Conservation (phyloP, 495 filamentous ascomycete species). For the Terfezia claveryi region DNA sequence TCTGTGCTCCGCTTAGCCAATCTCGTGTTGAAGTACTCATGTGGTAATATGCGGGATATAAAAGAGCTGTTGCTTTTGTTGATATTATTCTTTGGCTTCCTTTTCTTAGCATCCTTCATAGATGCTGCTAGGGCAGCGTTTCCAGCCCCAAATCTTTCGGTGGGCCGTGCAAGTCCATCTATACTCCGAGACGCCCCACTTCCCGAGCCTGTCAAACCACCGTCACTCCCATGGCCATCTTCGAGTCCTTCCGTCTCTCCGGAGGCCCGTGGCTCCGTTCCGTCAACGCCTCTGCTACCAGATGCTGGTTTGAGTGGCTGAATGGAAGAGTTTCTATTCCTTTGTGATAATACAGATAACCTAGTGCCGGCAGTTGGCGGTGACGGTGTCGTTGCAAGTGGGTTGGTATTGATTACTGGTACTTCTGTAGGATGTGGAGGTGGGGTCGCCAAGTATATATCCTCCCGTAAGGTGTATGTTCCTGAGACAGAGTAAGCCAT, state of each 20-base stretch:
- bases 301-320: no score
- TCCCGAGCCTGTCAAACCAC: conserved; percentile 9
- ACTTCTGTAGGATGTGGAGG: conserved; percentile 88
- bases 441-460: conserved; percentile 78
- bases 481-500: conserved; percentile 26
- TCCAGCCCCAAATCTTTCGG: conserved; percentile 52
- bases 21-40: conserved; percentile 58
- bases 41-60: conserved; percentile 79
- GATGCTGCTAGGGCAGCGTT: conserved; percentile 43
- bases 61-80: conserved; percentile 96
- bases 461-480: conserved; percentile 70
- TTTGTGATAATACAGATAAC: conserved; percentile 37
- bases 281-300: conserved; percentile 15
- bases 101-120: conserved; percentile 55
- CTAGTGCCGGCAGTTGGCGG: conserved; percentile 74
- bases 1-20: conserved; percentile 55
- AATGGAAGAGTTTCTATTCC: no score
- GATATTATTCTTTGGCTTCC: conserved; percentile 93
- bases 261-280: conserved; percentile 38
- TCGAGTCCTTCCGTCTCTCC: conserved; percentile 26
- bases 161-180: conserved; percentile 2
- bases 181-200: conserved; percentile 11
- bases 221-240: conserved; percentile 5
- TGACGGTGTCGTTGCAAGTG: conserved; percentile 58
- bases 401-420: conserved; percentile 64